phyloP scores from a whole-genome alignment of 805 yeast genomes.

The Candida palmyrensis region DNA sequence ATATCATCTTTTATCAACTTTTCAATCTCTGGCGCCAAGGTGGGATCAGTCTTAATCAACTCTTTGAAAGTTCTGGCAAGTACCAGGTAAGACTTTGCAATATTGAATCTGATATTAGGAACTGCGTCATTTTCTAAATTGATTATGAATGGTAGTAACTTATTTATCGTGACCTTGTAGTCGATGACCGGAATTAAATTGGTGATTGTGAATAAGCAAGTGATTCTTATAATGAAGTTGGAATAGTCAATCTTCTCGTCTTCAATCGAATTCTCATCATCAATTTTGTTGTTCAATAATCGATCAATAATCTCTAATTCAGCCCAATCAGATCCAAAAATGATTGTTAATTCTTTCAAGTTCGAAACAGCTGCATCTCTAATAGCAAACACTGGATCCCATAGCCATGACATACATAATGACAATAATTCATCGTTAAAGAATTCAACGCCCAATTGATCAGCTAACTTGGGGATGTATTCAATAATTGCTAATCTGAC shows the following conservation, averaged over 20 bases:
- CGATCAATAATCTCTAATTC: slow-evolving; percentile 75
- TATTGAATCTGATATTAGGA: slow-evolving; percentile 93
- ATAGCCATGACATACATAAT: slow-evolving; percentile 93
- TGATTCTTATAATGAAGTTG: slow-evolving; percentile 88
- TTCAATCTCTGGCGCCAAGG: slow-evolving; percentile 11
- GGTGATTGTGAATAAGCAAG: slow-evolving; percentile 85
- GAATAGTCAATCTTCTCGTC: slow-evolving; percentile 41
- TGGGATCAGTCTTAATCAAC: not conserved
- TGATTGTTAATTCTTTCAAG: slow-evolving; percentile 70
- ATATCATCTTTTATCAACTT: slow-evolving; percentile 40
- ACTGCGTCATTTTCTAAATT: slow-evolving; percentile 74
- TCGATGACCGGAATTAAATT: slow-evolving; percentile 70
- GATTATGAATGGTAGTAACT: slow-evolving; percentile 75
- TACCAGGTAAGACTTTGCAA: slow-evolving; percentile 74
- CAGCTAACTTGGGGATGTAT: slow-evolving; percentile 90
- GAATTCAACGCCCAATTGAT: slow-evolving; percentile 88
- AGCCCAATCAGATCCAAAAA: slow-evolving; percentile 94
- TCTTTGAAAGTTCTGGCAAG: slow-evolving; percentile 48
- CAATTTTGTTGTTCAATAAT: slow-evolving; percentile 43
- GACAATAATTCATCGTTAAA: slow-evolving; percentile 89
- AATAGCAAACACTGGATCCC: slow-evolving; percentile 96
- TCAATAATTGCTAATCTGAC: slow-evolving; percentile 95
- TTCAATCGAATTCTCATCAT: no score
- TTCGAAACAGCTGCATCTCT: slow-evolving; percentile 94
- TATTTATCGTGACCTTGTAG: slow-evolving; percentile 49